Conservation (phyloP, 1,139 yeast genomes). For the Zygosaccharomyces sapae region DNA sequence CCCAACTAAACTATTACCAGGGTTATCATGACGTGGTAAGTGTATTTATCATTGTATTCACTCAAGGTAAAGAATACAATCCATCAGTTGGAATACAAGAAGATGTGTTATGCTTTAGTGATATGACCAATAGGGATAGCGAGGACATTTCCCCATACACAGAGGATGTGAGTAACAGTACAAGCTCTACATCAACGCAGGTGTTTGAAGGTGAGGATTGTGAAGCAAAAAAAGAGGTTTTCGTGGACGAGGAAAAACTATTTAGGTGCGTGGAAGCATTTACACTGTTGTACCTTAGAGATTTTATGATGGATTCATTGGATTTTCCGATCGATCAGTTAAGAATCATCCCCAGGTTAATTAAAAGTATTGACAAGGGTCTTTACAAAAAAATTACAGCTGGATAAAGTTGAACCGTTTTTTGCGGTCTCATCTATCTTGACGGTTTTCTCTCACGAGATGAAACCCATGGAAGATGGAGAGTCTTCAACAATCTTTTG, state of each 20-base stretch:
- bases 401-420: slow-evolving; percentile 49
- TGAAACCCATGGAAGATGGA: slow-evolving; percentile 19
- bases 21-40: slow-evolving; percentile 89
- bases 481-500: slow-evolving; percentile 22
- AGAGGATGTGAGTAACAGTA: slow-evolving; percentile 14
- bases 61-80: slow-evolving; percentile 24
- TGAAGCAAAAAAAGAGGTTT: too few relatives aligned
- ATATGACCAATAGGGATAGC: slow-evolving; percentile 21
- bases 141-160: slow-evolving; percentile 11
- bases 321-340: slow-evolving; percentile 64
- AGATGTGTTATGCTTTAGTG: slow-evolving; percentile 14
- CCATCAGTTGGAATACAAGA: slow-evolving; percentile 4
- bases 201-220: slow-evolving; percentile 11
- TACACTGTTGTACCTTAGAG: slow-evolving; percentile 65
- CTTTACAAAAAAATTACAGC: slow-evolving; percentile 48
- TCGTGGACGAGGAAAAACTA: slow-evolving; percentile 41
- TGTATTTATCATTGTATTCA: slow-evolving; percentile 56
- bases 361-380: slow-evolving; percentile 48
- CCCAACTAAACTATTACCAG: slow-evolving; percentile 72
- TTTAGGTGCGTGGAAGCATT: slow-evolving; percentile 52
- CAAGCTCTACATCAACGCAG: slow-evolving; percentile 17
- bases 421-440: slow-evolving; percentile 72
- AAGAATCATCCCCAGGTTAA: slow-evolving; percentile 57
- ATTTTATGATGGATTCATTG: slow-evolving; percentile 74
- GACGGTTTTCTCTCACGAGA: slow-evolving; percentile 76